Evolutionary conservation across 192 early-diverging fungal genomes (phyloP).

Genomic region (Fimicolochytrium jonesii): DNA sequence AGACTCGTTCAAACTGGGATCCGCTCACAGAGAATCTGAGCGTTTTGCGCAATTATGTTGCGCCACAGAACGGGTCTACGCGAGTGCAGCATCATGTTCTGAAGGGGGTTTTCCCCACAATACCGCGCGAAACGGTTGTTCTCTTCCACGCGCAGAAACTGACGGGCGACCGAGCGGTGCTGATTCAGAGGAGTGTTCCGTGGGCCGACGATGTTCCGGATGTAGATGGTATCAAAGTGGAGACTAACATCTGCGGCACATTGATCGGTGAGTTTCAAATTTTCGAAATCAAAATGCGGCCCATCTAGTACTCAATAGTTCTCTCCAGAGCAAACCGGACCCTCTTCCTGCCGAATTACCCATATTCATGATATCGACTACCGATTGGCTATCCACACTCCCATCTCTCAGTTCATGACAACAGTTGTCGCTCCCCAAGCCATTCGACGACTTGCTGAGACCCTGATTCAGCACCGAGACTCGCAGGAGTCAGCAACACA

Average conservation of each 20-base stretch:
- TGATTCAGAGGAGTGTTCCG: constrained; percentile 1
- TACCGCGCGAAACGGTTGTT: background rate
- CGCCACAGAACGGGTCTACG: background rate
- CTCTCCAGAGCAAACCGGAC: too few relatives aligned
- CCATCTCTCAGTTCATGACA: constrained; percentile 11
- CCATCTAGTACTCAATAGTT: too few relatives aligned
- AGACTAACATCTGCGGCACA: constrained; percentile 1
- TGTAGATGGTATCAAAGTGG: constrained; percentile 7
- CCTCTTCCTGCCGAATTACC: constrained; percentile 4
- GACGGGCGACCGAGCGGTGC: background rate
- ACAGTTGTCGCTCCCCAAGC: constrained; percentile 13
- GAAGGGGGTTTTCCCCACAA: constrained; percentile 6
- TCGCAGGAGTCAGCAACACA: too few relatives aligned
- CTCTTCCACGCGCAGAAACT: constrained; percentile 5
- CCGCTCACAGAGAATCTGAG: background rate
- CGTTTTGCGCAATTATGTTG: background rate
- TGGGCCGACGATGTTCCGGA: constrained; percentile 1
- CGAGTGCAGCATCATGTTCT: background rate
- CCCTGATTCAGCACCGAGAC: too few relatives aligned
- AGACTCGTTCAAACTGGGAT: constrained; percentile 1
- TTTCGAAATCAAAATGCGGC: too few relatives aligned
- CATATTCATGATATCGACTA: constrained; percentile 18
- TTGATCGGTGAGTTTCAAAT: background rate
- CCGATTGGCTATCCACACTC: background rate
- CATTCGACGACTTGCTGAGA: background rate